Base-by-base conservation (phyloP, 1,139 yeast genomes). In the Geotrichum cucujoidarum region DNA sequence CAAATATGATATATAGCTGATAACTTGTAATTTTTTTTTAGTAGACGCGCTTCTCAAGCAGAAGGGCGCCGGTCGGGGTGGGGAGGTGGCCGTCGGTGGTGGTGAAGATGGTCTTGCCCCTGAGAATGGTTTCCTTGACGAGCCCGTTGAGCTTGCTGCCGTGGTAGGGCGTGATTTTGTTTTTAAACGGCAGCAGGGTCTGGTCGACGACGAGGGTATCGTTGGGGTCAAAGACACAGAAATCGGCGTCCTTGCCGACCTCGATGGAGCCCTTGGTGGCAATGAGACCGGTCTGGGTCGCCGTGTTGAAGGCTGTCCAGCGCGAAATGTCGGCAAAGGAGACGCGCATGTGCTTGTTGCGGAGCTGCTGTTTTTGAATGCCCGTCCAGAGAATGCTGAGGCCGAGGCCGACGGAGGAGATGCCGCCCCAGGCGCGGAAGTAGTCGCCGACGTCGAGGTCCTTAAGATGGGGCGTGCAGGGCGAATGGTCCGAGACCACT, bases 361-460 rank as follows among this genome's bases (percentile, higher is more conserved):
- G 14, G 8, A 18, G 6, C 21, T 45, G 43, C 50, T 77, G 69
- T 57, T 77, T 74, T 48, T 69, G 67, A 8, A 90, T 89, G 58
- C 83, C 89, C 1, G 95, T 85, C 73, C 77, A 81, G 50, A 90
- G 68, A 39, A 89, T 75, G 0, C 95, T 85, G 48, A 90, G 74
- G 0, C 97, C 97, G 45, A 89, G 78, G 0, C 97, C 97, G 25
- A 90, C 94, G 1, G 95, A 85, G 1, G 95, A 77, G 45, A 90
- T 88, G n/a, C 97, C 97, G 42, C 97, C 97, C 97, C 97, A 90
- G 1, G 97, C 95, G 42, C 80, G 77, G 64, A 88, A 80, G 64
- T 89, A 90, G 63, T 90, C 95, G 43, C 97, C 97, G 50, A 78
- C 75, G 25, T 81, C 84, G 49, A 89, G 71, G 22, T 84, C 83